phyloP scores from a whole-genome alignment of 176 grass and related monocot genomes.

The Oryza longistaminata region DNA sequence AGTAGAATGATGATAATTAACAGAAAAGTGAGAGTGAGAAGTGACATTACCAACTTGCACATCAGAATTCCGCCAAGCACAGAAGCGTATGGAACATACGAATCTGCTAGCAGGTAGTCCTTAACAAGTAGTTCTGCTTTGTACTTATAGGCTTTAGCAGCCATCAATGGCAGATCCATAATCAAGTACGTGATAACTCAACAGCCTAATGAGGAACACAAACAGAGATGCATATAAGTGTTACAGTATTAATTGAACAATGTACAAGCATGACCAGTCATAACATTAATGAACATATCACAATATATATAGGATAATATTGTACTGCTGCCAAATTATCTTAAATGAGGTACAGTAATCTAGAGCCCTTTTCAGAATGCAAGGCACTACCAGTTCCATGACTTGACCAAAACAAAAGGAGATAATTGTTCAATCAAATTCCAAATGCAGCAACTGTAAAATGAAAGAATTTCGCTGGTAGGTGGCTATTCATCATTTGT shows the following conservation, averaged over 20 bases:
- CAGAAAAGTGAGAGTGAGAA: slow-evolving; percentile 4
- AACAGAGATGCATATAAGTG: slow-evolving; percentile 8
- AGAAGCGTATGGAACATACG: slow-evolving; percentile 63
- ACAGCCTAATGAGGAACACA: slow-evolving; percentile 20
- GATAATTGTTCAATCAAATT: background rate
- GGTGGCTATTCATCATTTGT: background rate
- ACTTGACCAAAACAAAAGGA: background rate
- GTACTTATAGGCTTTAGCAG: slow-evolving; percentile 60
- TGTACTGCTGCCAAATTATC: background rate
- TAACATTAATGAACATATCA: background rate
- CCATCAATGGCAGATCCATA: slow-evolving; percentile 48
- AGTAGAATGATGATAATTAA: slow-evolving; percentile 1
- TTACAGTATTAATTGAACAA: background rate
- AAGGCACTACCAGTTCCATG: background rate
- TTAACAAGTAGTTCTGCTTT: slow-evolving; percentile 66
- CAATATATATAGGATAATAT: background rate
- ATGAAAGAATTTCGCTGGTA: background rate
- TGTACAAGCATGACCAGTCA: background rate
- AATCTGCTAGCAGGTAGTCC: slow-evolving; percentile 82
- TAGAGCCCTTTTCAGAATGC: background rate
- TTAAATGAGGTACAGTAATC: background rate
- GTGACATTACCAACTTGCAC: slow-evolving; percentile 80
- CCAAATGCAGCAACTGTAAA: background rate
- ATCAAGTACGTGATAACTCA: background rate
- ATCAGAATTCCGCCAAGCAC: slow-evolving; percentile 70